These are phyloP conservation scores for Pezicula radicicola DNA, from an alignment of 2,329 filamentous ascomycete species.

Conservation along the genomic window DNA sequence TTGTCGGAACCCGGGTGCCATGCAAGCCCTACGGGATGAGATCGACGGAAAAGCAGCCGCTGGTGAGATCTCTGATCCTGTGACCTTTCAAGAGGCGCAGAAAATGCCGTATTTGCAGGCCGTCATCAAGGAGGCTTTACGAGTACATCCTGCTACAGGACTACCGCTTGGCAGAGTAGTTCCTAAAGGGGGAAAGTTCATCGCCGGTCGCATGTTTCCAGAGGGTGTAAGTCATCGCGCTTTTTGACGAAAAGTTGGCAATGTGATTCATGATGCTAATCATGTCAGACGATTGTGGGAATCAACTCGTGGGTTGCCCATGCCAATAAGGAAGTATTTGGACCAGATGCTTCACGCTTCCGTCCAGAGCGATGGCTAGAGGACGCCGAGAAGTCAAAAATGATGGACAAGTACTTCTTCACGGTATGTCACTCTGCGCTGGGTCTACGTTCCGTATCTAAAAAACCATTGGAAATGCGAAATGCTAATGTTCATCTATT, in stretches of 20 bases:
- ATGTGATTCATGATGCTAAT: not conserved
- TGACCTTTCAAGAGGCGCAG: constrained; percentile 31
- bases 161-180: constrained; percentile 42
- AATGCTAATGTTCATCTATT: constrained; percentile 9
- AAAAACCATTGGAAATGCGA: constrained; percentile 2
- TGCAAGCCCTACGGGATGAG: constrained; percentile 34
- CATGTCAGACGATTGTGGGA: constrained; percentile 26
- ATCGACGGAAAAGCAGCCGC: constrained; percentile 26
- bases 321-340: constrained; percentile 2
- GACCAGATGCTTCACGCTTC: constrained; percentile 6
- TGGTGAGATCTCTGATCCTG: constrained; percentile 8
- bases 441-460: not conserved
- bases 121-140: constrained; percentile 43
- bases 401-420: not conserved
- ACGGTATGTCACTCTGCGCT: not conserved
- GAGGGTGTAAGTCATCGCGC: not conserved
- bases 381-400: constrained; percentile 3
- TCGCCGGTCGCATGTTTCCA: constrained; percentile 27
- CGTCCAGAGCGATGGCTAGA: constrained; percentile 11
- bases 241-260: not conserved
- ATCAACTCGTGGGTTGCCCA: constrained; percentile 31
- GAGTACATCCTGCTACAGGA: constrained; percentile 41
- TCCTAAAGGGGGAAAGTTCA: constrained; percentile 35
- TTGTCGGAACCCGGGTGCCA: constrained; percentile 19
- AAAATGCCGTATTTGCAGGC: constrained; percentile 41